Evolutionary conservation across 306 rosid species (phyloP).

Genomic region (Acacia confusa): DNA sequence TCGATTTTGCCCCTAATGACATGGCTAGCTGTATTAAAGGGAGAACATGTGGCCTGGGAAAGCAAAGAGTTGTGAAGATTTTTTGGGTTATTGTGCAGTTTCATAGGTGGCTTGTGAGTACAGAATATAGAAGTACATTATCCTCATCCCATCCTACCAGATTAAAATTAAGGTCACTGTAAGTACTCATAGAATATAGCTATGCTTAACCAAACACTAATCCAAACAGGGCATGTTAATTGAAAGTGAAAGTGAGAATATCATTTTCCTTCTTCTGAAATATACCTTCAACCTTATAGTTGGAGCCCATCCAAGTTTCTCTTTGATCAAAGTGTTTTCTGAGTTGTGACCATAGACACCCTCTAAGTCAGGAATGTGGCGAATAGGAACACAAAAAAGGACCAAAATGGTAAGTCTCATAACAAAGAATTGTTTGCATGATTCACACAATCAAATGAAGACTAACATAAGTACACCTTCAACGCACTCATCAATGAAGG

Average conservation of each 20-base stretch:
- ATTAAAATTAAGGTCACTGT: constrained; percentile 24
- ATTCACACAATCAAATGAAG: too few relatives aligned
- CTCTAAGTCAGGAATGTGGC: constrained; percentile 97
- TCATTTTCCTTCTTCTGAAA: not conserved
- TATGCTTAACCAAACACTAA: constrained; percentile 12
- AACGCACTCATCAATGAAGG: too few relatives aligned
- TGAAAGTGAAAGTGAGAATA: constrained; percentile 12
- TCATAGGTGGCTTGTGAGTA: too few relatives aligned
- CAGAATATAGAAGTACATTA: constrained; percentile 60
- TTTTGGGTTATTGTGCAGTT: too few relatives aligned
- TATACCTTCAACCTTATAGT: constrained; percentile 93
- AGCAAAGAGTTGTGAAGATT: too few relatives aligned
- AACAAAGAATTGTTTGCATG: too few relatives aligned
- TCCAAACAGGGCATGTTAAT: not conserved
- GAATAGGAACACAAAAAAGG: constrained; percentile 49
- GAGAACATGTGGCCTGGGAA: too few relatives aligned
- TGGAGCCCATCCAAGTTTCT: constrained; percentile 99
- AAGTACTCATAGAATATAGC: constrained; percentile 8
- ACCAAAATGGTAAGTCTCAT: too few relatives aligned
- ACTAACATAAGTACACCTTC: too few relatives aligned
- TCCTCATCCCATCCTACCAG: constrained; percentile 83
- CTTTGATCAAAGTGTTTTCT: constrained; percentile 90
- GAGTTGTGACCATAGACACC: constrained; percentile 99
- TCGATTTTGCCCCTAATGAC: too few relatives aligned
- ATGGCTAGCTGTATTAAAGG: too few relatives aligned